Evolutionary conservation across 1,284 basidiomycete genomes (phyloP), one percentile per base, ranked within the genome.

Genomic region (Apiotrichum gracile): DNA sequence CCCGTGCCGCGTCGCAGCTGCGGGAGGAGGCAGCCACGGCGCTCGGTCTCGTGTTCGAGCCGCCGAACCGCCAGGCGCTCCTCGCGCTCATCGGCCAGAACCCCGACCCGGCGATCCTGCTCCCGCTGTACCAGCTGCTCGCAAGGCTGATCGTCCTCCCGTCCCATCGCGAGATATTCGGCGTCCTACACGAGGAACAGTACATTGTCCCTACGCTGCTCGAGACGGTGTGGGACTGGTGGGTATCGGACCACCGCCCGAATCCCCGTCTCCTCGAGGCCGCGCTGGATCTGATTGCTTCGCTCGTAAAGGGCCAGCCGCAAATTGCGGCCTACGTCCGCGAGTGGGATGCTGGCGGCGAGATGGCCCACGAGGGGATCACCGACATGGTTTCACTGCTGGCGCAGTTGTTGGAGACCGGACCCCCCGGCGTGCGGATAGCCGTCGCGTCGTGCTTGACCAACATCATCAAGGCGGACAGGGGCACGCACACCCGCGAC

Each of bases 271-370:
- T 83, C 3, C 83, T 88, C 63, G 87, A 89, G 72, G 85, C 85
- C 0, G 82, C 80, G 0, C 70, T 91, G 6, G 78, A 77, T 22
- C 85, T 86, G 0, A 73, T 91, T n/a, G 84, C 84, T 2, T 78
- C 85, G 0, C 70, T 91, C 12, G 78, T 82, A 17, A 83, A 83
- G 62, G 87, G 87, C 54, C 86, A 85, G 55, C 65, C 78, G 8
- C 46, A 38, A 5, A 49, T 70, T 9, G 65, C 67, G 12, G 44
- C 38, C 3, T 27, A 49, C 14, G 52, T 69, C 2, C 57, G 64
- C 9, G 34, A 46, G 21, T 72, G 62, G 63, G 42, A 53, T 17
- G 40, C 41, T 2, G 37, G 48, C 2, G 46, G 43, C 29, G 43
- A 45, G 17, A 31, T 45, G 21, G 24, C 14, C 2, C 16, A 34